Evolutionary conservation across 108 stramenopile genomes (phyloP).

Genomic region (Cyclotella kingstonii): DNA sequence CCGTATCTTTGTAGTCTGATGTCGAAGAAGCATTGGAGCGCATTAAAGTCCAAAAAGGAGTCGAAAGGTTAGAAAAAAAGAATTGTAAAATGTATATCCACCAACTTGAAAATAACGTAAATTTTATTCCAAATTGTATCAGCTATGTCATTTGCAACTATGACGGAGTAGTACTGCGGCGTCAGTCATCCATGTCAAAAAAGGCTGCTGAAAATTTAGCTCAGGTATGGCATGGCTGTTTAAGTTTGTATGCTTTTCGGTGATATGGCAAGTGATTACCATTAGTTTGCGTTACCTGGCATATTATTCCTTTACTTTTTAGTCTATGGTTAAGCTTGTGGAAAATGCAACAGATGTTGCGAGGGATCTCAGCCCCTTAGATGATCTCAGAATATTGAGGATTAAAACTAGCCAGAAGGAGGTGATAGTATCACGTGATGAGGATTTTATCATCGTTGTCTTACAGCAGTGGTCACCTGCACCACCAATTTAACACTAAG

Average conservation of each 20-base stretch:
- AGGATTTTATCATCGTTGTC: constrained; percentile 67
- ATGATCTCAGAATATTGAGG: constrained; percentile 68
- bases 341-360: constrained; percentile 49
- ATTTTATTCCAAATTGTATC: neutral
- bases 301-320: neutral
- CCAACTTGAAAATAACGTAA: neutral
- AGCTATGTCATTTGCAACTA: constrained; percentile 72
- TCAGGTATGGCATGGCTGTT: constrained; percentile 25
- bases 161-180: constrained; percentile 66
- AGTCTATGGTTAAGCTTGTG: constrained; percentile 54
- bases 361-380: constrained; percentile 74
- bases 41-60: constrained; percentile 65
- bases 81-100: neutral
- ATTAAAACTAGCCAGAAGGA: constrained; percentile 70
- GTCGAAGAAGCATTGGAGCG: constrained; percentile 81
- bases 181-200: constrained; percentile 61
- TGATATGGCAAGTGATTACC: neutral
- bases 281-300: neutral
- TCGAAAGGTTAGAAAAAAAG: constrained; percentile 50
- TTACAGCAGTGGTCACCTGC: constrained; percentile 73
- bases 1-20: constrained; percentile 20
- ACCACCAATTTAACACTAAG: no score
- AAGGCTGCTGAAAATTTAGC: constrained; percentile 67
- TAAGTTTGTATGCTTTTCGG: neutral
- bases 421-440: constrained; percentile 66